Evolutionary conservation across 2,329 filamentous ascomycete genomes (phyloP).

Genomic region (Cercospora canescens): DNA sequence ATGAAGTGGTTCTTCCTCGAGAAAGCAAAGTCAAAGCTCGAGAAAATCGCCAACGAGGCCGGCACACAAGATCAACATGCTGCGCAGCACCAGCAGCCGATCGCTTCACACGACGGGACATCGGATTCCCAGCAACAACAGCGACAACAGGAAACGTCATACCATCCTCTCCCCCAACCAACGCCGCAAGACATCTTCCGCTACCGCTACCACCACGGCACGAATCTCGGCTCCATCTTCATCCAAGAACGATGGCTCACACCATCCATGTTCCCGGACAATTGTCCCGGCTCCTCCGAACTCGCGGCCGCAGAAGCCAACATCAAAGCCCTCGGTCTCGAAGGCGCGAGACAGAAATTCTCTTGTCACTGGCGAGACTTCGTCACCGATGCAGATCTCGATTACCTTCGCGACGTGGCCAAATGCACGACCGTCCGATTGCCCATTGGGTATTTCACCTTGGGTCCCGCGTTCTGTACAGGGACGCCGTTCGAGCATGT

Average conservation of each 20-base stretch:
- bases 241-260: slow-evolving; percentile 62
- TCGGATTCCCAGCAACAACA: slow-evolving; percentile 20
- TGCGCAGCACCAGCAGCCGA: not conserved
- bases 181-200: slow-evolving; percentile 47
- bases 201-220: slow-evolving; percentile 62
- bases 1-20: slow-evolving; percentile 41
- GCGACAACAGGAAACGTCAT: slow-evolving; percentile 16
- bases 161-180: slow-evolving; percentile 36
- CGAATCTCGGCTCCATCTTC: slow-evolving; percentile 60
- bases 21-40: slow-evolving; percentile 38
- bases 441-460: slow-evolving; percentile 61
- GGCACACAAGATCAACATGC: not conserved
- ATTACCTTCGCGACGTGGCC: slow-evolving; percentile 54
- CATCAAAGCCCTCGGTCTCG: slow-evolving; percentile 49
- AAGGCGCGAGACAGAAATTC: slow-evolving; percentile 51
- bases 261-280: slow-evolving; percentile 49
- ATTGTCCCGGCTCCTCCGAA: slow-evolving; percentile 49
- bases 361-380: slow-evolving; percentile 56
- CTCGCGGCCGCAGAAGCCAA: slow-evolving; percentile 53
- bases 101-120: not conserved
- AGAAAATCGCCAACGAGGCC: slow-evolving; percentile 25
- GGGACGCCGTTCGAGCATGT: slow-evolving; percentile 55
- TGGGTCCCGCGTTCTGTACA: slow-evolving; percentile 52
- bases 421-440: slow-evolving; percentile 60
- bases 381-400: slow-evolving; percentile 52